phyloP scores from a whole-genome alignment of 2,329 filamentous ascomycete species.

The Cladophialophora immunda region DNA sequence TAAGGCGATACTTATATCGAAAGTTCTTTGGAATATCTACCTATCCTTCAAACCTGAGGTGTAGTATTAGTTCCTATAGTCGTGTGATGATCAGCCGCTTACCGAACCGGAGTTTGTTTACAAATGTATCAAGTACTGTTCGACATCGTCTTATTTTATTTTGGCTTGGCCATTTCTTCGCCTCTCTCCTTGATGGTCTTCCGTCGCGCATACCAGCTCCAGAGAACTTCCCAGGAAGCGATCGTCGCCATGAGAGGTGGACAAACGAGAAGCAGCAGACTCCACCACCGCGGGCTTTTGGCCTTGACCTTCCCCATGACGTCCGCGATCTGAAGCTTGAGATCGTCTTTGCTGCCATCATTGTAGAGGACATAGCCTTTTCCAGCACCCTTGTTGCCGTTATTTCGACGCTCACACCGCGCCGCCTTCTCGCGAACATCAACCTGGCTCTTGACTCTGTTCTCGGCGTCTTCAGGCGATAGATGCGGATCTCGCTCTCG shows the following conservation, averaged over 20 bases:
- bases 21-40: no score
- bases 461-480: slow-evolving; percentile 83
- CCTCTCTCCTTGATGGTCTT: slow-evolving; percentile 56
- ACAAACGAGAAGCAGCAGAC: slow-evolving; percentile 70
- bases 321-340: slow-evolving; percentile 71
- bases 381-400: slow-evolving; percentile 55
- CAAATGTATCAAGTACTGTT: not conserved
- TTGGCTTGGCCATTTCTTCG: slow-evolving; percentile 60
- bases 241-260: slow-evolving; percentile 77
- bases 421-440: slow-evolving; percentile 85
- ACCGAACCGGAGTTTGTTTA: no score
- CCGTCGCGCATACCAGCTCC: slow-evolving; percentile 72
- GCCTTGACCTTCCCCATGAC: slow-evolving; percentile 71
- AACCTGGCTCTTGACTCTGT: slow-evolving; percentile 84
- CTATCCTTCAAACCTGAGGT: no score
- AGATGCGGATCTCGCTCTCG: slow-evolving; percentile 79
- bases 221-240: slow-evolving; percentile 75
- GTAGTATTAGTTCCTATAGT: no score
- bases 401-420: slow-evolving; percentile 71
- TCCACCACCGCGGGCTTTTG: slow-evolving; percentile 83
- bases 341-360: slow-evolving; percentile 75
- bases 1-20: not conserved
- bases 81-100: no score
- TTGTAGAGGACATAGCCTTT: slow-evolving; percentile 90
- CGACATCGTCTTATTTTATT: slow-evolving; percentile 37